Evolutionary conservation across 2,329 filamentous ascomycete genomes (phyloP), one percentile per base, ranked within the genome.

Genomic region (Sphaerulina musiva): DNA sequence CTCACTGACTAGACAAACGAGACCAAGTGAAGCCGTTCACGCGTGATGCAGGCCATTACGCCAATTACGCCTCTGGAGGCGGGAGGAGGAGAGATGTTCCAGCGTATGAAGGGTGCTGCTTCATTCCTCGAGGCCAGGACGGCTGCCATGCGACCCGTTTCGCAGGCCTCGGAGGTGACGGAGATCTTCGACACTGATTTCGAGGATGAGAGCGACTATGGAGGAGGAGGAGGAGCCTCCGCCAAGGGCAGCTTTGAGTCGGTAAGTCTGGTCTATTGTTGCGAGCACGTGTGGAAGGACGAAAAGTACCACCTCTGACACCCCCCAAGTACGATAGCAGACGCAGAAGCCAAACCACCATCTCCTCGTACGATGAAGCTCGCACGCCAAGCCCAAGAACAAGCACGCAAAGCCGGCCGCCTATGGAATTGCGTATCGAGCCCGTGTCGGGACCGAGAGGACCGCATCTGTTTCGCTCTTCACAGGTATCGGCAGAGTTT

Each of bases 301-400:
- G 46, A 42, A 29, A 31, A 40, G 20, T 40, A 36, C 46, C 51
- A 36, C 46, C 51, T 54, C 45, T 57, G 51, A 60, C 65, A 53
- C 59, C 47, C 6, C 39, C 56, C 62, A 44, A 73, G 60, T 54
- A 53, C 53, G 59, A 68, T 58, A 63, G 64, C 66, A 90, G 86
- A 63, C 81, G 87, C 65, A 82, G 82, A 56, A 95, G 89, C 74
- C 83, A 91, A 67, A 92, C 89, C 2, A 95, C 91, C 2, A 77
- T 93, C 38, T 95, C 90, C 6, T 92, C 89, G 1, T 90, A 87
- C 65, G 89, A 95, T 66, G 90, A 95, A 68, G 79, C 84, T 3
- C 82, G 82, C 31, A 95, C 91, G 26, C 91, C 91, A 14, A 80
- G 82, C 58, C 86, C 86, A 44, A 78, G 78, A 61, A 61, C 56